These are phyloP conservation scores for Ophiocytium majus DNA, from an alignment of 352 stramenopile species.

Conservation along the genomic window DNA sequence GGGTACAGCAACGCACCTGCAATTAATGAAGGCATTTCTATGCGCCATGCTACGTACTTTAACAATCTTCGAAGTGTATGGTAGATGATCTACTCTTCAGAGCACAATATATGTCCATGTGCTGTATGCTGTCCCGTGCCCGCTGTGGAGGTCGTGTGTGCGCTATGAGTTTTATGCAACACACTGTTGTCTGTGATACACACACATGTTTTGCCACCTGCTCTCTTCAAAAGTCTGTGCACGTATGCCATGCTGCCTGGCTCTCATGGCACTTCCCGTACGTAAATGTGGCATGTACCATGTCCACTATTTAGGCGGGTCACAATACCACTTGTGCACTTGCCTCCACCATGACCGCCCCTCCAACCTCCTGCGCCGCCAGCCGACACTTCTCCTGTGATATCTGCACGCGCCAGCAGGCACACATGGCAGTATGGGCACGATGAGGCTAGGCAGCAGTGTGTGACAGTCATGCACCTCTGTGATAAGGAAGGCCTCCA, in stretches of 20 bases:
- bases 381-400: conserved; percentile 67
- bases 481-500: no score
- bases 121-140: no score
- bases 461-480: no score
- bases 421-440: conserved; percentile 32
- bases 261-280: not conserved
- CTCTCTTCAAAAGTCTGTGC: not conserved
- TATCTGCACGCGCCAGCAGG: conserved; percentile 55
- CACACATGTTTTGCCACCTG: not conserved
- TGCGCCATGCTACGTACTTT: no score
- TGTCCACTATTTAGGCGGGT: not conserved
- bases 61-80: no score
- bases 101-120: no score
- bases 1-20: no score
- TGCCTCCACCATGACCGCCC: conserved; percentile 60
- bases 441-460: no score
- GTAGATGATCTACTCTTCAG: no score
- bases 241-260: not conserved
- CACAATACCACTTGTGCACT: not conserved
- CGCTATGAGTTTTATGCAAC: not conserved
- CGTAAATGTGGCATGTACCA: not conserved
- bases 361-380: conserved; percentile 63
- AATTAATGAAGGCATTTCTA: no score
- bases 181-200: not conserved
- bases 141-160: not conserved